These are phyloP conservation scores for Heritiera littoralis DNA, from an alignment of 345 rosid genomes.

Conservation along the genomic window DNA sequence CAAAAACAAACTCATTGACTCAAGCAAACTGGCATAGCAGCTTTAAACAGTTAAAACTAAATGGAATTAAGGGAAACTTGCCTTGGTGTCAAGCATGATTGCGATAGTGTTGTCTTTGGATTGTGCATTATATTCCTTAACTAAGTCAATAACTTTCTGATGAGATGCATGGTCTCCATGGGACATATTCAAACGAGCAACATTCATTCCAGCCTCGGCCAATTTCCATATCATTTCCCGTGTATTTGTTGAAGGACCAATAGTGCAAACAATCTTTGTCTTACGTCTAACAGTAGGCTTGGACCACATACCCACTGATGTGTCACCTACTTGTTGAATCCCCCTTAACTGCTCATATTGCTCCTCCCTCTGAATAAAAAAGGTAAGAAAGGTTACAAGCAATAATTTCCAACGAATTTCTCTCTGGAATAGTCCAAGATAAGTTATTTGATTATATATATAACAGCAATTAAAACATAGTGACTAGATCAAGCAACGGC, in stretches of 20 bases:
- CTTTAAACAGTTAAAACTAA: not conserved
- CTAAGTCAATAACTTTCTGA: constrained; percentile 93
- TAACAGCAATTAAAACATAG: not conserved
- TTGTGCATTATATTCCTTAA: constrained; percentile 95
- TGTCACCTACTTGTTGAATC: constrained; percentile 60
- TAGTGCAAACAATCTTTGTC: constrained; percentile 97
- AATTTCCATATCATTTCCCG: constrained; percentile 97
- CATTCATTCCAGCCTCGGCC: constrained; percentile 99
- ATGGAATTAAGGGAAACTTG: constrained; percentile 29
- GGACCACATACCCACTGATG: constrained; percentile 77
- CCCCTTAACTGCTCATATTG: constrained; percentile 49
- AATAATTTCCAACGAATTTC: not conserved
- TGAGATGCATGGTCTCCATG: constrained; percentile 99
- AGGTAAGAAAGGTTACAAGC: not conserved
- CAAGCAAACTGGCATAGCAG: constrained; percentile 4
- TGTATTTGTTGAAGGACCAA: constrained; percentile 93
- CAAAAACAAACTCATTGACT: not conserved
- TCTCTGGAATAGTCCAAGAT: not conserved
- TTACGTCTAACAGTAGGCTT: constrained; percentile 79
- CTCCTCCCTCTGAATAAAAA: constrained; percentile 46
- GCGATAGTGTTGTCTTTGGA: constrained; percentile 86
- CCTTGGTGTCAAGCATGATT: constrained; percentile 99
- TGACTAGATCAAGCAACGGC: not conserved
- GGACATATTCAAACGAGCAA: constrained; percentile 96
- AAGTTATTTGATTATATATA: not conserved